Conservation (phyloP, 768 basidiomycete species). For the Clitopilus hobsonii region DNA sequence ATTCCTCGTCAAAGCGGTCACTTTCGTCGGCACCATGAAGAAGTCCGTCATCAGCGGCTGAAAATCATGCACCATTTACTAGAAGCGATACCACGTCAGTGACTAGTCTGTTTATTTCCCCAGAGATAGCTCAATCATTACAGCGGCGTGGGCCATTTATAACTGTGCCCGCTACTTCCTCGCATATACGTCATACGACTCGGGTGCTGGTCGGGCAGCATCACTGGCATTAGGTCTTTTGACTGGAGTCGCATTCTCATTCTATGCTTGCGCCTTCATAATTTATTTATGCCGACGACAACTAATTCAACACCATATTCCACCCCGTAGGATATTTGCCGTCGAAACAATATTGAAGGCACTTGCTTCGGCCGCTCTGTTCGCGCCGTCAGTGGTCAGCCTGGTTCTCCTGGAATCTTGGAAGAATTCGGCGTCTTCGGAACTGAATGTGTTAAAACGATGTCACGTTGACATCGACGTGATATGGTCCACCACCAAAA, state of each 20-base stretch:
- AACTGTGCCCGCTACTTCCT: constrained; percentile 51
- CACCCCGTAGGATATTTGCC: constrained; percentile 24
- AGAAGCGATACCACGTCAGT: constrained; percentile 35
- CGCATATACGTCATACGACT: constrained; percentile 42
- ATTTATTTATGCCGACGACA: constrained; percentile 35
- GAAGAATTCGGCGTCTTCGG: constrained; percentile 34
- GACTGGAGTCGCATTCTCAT: constrained; percentile 35
- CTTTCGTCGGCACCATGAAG: constrained; percentile 16
- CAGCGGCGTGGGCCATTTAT: neutral
- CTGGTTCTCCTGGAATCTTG: constrained; percentile 50
- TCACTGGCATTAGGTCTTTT: constrained; percentile 47
- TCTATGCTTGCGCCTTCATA: constrained; percentile 30
- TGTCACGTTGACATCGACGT: constrained; percentile 66
- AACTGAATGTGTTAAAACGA: constrained; percentile 33
- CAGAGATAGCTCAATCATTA: no score
- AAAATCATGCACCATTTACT: constrained; percentile 22
- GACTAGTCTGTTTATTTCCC: neutral
- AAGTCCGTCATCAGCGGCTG: constrained; percentile 24
- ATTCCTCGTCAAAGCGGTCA: constrained; percentile 23
- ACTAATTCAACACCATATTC: constrained; percentile 25
- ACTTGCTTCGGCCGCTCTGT: constrained; percentile 40
- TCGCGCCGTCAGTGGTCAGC: constrained; percentile 52
- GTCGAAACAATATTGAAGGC: constrained; percentile 30
- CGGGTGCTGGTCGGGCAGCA: constrained; percentile 33
- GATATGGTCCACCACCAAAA: constrained; percentile 48